These are phyloP conservation scores for Pterocarpus santalinus DNA, from an alignment of 306 rosid genomes.

Conservation along the genomic window DNA sequence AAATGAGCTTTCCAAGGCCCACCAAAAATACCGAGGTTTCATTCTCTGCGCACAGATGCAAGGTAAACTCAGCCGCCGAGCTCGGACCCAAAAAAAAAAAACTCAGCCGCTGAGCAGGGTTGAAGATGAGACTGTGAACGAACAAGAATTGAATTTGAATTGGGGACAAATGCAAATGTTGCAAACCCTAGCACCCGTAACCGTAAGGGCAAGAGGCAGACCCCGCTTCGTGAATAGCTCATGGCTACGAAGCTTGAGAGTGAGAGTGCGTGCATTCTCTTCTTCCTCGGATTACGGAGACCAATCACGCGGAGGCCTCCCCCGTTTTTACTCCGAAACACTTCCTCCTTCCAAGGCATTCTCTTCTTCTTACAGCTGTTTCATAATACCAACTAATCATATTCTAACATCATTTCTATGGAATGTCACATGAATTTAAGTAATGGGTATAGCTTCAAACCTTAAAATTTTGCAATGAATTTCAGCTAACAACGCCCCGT, in stretches of 20 bases:
- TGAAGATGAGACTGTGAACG: background rate
- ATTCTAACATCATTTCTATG: background rate
- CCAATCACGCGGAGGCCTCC: conserved; percentile 92
- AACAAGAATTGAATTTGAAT: conserved; percentile 17
- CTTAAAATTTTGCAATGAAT: conserved; percentile 6
- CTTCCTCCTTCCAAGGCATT: conserved; percentile 85
- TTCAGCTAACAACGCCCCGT: conserved; percentile 12
- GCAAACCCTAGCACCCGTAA: conserved; percentile 61
- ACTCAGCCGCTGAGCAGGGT: background rate
- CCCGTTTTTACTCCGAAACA: conserved; percentile 84
- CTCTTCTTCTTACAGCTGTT: conserved; percentile 19
- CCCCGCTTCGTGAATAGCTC: conserved; percentile 53
- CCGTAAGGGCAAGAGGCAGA: conserved; percentile 26
- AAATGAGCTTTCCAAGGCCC: background rate
- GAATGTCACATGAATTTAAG: background rate
- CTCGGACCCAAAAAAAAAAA: background rate
- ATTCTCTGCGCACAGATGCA: no score
- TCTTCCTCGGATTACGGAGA: conserved; percentile 48
- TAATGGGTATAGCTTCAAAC: background rate
- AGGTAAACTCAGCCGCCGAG: background rate
- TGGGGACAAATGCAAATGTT: conserved; percentile 62
- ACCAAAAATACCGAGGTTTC: background rate
- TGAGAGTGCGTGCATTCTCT: conserved; percentile 60
- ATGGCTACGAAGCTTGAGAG: conserved; percentile 50
- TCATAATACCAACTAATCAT: background rate